Conservation (phyloP, 148 eudicot species). For the Cornus suecica region DNA sequence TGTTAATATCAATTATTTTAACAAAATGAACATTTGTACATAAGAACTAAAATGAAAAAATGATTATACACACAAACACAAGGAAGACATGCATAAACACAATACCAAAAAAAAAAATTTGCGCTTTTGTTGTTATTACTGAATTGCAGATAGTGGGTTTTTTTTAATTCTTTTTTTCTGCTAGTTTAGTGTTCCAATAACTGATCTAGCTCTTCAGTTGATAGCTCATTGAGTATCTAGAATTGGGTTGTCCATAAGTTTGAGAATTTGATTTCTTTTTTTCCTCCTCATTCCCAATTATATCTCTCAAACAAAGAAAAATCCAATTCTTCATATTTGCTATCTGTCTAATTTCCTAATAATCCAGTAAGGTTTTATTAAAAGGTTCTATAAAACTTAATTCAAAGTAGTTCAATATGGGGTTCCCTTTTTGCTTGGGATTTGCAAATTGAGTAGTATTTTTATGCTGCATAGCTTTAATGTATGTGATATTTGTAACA, state of each 20-base stretch:
- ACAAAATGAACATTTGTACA: too few species aligned
- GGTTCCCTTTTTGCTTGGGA: slow-evolving; percentile 9
- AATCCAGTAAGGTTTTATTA: background rate
- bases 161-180: background rate
- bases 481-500: too few species aligned
- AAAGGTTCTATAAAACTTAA: background rate
- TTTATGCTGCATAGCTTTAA: too few species aligned
- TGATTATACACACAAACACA: too few species aligned
- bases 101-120: too few species aligned
- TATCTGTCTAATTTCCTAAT: background rate
- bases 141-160: background rate
- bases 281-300: background rate
- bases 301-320: too few species aligned
- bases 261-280: background rate
- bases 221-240: background rate
- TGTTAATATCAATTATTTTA: too few species aligned
- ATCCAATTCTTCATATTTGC: background rate
- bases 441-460: slow-evolving; percentile 10
- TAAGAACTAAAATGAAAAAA: too few species aligned
- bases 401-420: background rate
- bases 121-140: background rate
- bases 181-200: background rate
- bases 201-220: background rate
- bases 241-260: background rate
- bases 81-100: too few species aligned